Conservation (phyloP, 192 early-diverging fungal species). For the Entomortierella parvispora region DNA sequence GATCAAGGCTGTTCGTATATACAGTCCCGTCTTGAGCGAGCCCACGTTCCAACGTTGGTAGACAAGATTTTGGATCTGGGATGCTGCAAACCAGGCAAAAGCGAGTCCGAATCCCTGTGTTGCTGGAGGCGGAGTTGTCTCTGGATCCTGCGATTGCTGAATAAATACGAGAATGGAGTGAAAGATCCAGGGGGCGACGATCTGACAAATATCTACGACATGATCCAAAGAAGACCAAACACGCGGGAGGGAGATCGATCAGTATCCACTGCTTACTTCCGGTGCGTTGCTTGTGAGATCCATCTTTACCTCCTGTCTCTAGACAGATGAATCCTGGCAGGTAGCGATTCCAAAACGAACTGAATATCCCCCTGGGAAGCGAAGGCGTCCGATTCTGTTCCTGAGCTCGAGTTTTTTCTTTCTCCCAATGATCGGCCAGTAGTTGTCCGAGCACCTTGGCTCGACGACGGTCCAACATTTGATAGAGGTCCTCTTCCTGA, state of each 20-base stretch:
- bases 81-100: neutral
- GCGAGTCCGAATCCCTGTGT: neutral
- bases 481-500: slow-evolving; percentile 45
- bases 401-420: slow-evolving; percentile 2
- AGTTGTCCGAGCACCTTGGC: slow-evolving; percentile 7
- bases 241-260: neutral
- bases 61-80: neutral
- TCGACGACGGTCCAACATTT: slow-evolving; percentile 24
- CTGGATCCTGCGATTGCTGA: slow-evolving; percentile 6
- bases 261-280: neutral
- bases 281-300: neutral
- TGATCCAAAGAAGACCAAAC: neutral
- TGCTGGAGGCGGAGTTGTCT: slow-evolving; percentile 4
- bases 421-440: slow-evolving; percentile 12
- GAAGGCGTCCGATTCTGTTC: slow-evolving; percentile 6
- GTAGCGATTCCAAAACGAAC: slow-evolving; percentile 13
- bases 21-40: slow-evolving; percentile 6
- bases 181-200: neutral
- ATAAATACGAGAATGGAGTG: slow-evolving; percentile 11
- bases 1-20: slow-evolving; percentile 17
- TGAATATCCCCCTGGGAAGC: slow-evolving; percentile 5
- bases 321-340: slow-evolving; percentile 17
- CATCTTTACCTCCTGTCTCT: slow-evolving; percentile 9
- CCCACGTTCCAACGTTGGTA: slow-evolving; percentile 11
- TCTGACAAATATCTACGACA: slow-evolving; percentile 15